Conservation (phyloP, 805 yeast species). For the Candida dendrica region DNA sequence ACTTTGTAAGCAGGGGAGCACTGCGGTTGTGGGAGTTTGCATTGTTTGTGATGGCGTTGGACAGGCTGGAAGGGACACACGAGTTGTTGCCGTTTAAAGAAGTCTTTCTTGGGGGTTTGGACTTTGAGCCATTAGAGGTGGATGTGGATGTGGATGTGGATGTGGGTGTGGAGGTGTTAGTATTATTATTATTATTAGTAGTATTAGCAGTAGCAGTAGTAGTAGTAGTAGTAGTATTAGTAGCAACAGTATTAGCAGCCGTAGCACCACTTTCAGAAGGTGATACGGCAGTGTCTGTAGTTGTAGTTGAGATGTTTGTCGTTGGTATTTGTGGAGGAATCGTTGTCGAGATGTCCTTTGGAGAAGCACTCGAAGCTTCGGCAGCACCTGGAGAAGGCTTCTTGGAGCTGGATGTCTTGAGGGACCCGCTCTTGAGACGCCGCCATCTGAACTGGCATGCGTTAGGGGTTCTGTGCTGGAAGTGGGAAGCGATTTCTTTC, state of each 20-base stretch:
- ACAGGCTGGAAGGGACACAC: too few species aligned
- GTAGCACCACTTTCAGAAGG: background rate
- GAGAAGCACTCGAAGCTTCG: slow-evolving; percentile 3
- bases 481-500: slow-evolving; percentile 80
- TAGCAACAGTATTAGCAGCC: background rate
- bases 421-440: slow-evolving; percentile 43
- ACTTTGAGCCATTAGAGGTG: too few species aligned
- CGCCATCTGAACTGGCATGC: slow-evolving; percentile 92
- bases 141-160: background rate
- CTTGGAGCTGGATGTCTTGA: slow-evolving; percentile 18
- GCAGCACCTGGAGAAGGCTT: slow-evolving; percentile 6
- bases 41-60: too few species aligned
- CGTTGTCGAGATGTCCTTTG: slow-evolving; percentile 2
- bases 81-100: too few species aligned
- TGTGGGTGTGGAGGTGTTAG: too few species aligned
- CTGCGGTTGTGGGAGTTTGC: too few species aligned
- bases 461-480: slow-evolving; percentile 75
- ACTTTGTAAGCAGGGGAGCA: too few species aligned
- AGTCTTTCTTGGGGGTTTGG: background rate
- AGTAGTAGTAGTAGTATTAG: background rate
- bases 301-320: slow-evolving; percentile 1
- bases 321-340: background rate
- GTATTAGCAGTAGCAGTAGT: background rate
- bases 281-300: too few species aligned
- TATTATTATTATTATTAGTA: too few species aligned